Base-by-base conservation (phyloP, 2,329 filamentous ascomycete species). In the Pseudogymnoascus pannorum region DNA sequence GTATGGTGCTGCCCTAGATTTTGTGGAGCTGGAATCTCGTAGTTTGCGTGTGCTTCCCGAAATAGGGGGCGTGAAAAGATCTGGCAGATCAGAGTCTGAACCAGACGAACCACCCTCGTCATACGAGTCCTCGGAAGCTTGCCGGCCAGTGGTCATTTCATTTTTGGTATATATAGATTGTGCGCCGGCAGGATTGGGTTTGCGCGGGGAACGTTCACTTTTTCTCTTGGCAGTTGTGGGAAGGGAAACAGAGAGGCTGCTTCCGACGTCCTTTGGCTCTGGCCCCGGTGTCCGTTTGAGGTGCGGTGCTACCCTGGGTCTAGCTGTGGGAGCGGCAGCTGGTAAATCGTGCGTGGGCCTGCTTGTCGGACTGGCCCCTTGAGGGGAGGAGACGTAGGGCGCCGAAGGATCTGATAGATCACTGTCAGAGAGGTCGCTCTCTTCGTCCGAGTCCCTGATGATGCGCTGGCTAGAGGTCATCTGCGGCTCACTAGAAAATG, bases 1-100 rank as follows among this genome's bases (percentile, higher is more conserved):
- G 61, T 73, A 72, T 31, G 69, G 70, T 7, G 72, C 69, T 4
- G 75, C 76, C 48, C 75, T 75, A 60, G 79, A 75, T 66, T 82
- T 82, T 62, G 40, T 29, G 11, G 38, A 31, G 12, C 60, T n/a
- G 31, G 44, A 3, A 22, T 12, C 12, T 59, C 22, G 40, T 36
- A 22, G 11, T 29, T 31, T 62, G 31, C 38, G 14, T 20, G 24
- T 31, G 29, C 20, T 60, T 26, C 24, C 36, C 8, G 22, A 33
- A 16, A 18, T 24, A 36, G 40, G 24, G n/a, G 31, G 57, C n/a
- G 35, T 66, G 62, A 42, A 67, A 64, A 18, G 33, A 35, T 61
- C 51, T 20, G 44, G 57, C 26, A 40, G 42, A 48, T 59, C 54
- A 9, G 35, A 42, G 14, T 60, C 57, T 16, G 57, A 60, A 14